Evolutionary conservation across 441 rosid species (phyloP), one percentile per base, ranked within the genome.

Genomic region (Gossypium schwendimanii): DNA sequence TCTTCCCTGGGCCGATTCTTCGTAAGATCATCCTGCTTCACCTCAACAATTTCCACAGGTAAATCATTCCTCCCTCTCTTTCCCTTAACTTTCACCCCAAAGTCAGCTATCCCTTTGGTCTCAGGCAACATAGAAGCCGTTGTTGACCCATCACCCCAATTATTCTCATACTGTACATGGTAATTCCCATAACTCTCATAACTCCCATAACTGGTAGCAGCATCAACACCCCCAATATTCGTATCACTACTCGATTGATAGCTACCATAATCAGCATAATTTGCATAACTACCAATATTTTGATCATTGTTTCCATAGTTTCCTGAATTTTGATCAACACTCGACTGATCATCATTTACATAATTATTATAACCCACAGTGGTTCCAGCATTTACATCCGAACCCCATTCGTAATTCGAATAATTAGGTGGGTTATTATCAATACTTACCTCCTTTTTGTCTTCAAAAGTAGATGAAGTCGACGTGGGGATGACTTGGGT

Each of bases 1-100:
- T 95, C 98, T 75, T 85, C 90, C 73, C 99, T 86, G 0, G 98
- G 99, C 58, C 98, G 82, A 82, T 94, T 79, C 93, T 94, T 94
- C 76, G 88, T 91, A 76, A 94, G 83, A 81, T 94, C 99, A 76
- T 92, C 99, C 78, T 89, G 98, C 81, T 87, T 94, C 76, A 94
- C 96, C 87, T 94, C 98, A 62, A 91, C 80, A 15, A 94, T 85
- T 76, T 94, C 90, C 2, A 79, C 77, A 0, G 94, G 92, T 21
- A 89, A 73, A 23, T 87, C 90, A 14, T 86, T 84, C 87, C 85
- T 90, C 71, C 97, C 89, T 82, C 94, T 88, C 87, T 92, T 88
- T 76, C 93, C 87, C 54, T 72, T 77, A 66, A 76, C 49, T 75
- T 81, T 81, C 26, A 78, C 73, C 60, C 66, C 84, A 69, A 83